Conservation (phyloP, 2,329 filamentous ascomycete genomes). For the Xylaria digitata region DNA sequence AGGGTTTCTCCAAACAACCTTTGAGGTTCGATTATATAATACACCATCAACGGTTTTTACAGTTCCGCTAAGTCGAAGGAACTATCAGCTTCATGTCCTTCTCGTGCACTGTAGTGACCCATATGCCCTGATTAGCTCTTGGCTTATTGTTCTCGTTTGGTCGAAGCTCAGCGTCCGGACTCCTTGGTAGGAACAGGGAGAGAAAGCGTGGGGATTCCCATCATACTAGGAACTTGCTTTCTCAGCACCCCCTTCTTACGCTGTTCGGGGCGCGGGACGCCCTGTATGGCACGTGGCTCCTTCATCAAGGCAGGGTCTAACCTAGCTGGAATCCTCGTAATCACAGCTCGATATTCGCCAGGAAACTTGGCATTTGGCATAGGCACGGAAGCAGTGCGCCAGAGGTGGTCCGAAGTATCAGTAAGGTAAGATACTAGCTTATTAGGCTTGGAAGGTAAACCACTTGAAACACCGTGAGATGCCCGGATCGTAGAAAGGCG, state of each 20-base stretch:
- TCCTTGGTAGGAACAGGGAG: conserved; percentile 42
- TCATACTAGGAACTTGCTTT: conserved; percentile 64
- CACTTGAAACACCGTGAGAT: conserved; percentile 63
- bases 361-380: conserved; percentile 71
- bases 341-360: conserved; percentile 70
- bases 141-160: not conserved
- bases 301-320: conserved; percentile 90
- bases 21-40: conserved; percentile 12
- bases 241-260: conserved; percentile 62
- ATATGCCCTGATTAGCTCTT: not conserved
- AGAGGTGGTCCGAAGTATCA: conserved; percentile 81
- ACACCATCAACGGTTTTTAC: conserved; percentile 3
- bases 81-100: not conserved
- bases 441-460: conserved; percentile 51
- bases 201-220: conserved; percentile 45
- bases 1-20: conserved; percentile 18
- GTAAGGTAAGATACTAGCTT: conserved; percentile 71
- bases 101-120: not conserved
- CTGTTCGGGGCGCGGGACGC: conserved; percentile 75
- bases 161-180: not conserved
- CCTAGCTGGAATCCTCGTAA: conserved; percentile 79
- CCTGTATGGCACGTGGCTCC: conserved; percentile 89
- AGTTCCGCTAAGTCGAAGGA: not conserved
- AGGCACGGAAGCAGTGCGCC: conserved; percentile 74
- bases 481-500: conserved; percentile 70